Evolutionary conservation across 2,329 filamentous ascomycete genomes (phyloP), one percentile per base, ranked within the genome.

Genomic region (Huntiella moniliformis): DNA sequence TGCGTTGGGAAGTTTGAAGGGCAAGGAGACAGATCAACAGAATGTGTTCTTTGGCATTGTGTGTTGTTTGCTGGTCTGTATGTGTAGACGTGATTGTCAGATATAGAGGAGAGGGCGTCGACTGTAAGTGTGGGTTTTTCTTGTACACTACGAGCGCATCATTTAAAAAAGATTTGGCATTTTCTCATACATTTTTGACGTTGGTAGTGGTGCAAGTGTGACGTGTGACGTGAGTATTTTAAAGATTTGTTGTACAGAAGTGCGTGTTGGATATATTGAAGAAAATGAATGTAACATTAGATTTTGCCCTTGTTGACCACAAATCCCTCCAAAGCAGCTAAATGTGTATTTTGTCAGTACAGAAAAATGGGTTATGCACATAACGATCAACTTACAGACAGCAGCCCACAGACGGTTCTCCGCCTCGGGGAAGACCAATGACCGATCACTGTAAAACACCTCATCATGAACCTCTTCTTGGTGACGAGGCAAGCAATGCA

Each of bases 401-500:
- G 86, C 87, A 52, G 85, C 80, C 82, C 86, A 98, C 33, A 98
- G 61, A 53, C 91, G 77, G 59, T 98, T 98, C 65, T 96, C 87
- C 0, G 85, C 91, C 63, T 98, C 91, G 2, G 75, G 77, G 65
- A 95, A 98, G 3, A 96, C 91, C 18, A 98, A 66, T 35, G 83
- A 93, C 56, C 80, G 73, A 0, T 74, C 69, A 41, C 83, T 78
- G 62, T 96, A 95, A 58, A 98, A 96, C 1, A 98, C 87, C 57
- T 91, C 86, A 56, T 98, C 88, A 48, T 73, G 77, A 32, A 98
- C 91, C 65, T 98, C 91, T 61, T 98, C 88, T 0, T 74, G 74
- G 58, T 98, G 87, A 51, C 91, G 74, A 11, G 91, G 91, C 49
- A 98, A 64, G 60, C 91, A 98, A 67, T 98, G 91, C 91, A 98